Evolutionary conservation across 176 grass and related monocot species (phyloP), one percentile per base, ranked within the genome.

Genomic region (Pharus latifolius): DNA sequence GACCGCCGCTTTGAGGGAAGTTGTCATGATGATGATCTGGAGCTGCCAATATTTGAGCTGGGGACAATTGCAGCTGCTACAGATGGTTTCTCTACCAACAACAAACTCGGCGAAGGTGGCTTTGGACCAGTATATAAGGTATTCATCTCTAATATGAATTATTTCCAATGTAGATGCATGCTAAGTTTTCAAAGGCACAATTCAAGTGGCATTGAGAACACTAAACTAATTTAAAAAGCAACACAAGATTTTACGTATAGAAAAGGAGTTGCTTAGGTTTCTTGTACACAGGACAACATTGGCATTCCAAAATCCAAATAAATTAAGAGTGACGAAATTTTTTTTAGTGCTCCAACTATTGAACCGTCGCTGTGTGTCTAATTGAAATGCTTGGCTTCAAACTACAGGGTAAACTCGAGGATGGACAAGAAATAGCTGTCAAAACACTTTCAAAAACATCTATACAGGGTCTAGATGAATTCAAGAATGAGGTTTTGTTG

Each of bases 81-180:
- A 10, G 65, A 87, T 45, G 72, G 79, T 79, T 91, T 91, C 80
- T 87, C 83, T 2, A 67, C 70, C 48, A 35, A 70, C 17, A 91
- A 91, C 25, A 91, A 91, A 33, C 80, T 91, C 6, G 83, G 88
- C 3, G 83, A 80, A 11, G 83, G 88, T 40, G 88, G 88, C 48
- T 91, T 91, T 69, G 83, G 88, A 50, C 83, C 88, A 29, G 83
- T 91, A 2, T 91, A 87, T 15, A 91, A 77, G 88, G 88, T 83
- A 66, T 0, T 11, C 69, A 15, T 23, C 19, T 17, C 3, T 10
- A 26, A 28, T 18, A 55, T 24, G 16, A 20, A 49, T 49, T 30
- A 37, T 41, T n/a, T 12, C n/a, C 4, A 54, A 55, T 16, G 16
- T 7, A 8, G 27, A 58, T 10, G 14, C 18, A 34, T 49, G 12